Evolutionary conservation across 208 protist species (phyloP).

Genomic region (Strigomonas galati): DNA sequence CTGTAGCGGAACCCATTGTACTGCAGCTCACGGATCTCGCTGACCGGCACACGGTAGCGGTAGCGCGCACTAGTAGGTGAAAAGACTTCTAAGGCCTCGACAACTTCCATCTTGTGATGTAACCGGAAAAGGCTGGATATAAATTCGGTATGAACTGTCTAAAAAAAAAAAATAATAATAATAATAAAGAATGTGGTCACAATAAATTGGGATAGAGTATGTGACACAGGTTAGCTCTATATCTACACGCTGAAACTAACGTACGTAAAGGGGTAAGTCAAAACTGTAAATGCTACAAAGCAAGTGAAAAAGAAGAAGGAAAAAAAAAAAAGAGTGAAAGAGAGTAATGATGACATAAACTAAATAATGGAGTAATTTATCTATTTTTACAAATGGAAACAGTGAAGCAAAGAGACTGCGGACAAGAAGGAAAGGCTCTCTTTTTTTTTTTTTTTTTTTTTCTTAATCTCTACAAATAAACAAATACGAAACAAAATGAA

Average conservation of each 20-base stretch:
- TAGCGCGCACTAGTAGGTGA: slow-evolving; percentile 61
- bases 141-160: too few species aligned
- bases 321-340: slow-evolving; percentile 4
- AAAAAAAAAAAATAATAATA: slow-evolving; percentile 15
- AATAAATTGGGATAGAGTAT: too few species aligned
- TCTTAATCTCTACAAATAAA: not conserved
- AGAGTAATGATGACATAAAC: not conserved
- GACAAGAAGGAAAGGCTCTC: not conserved
- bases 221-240: too few species aligned
- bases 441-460: not conserved
- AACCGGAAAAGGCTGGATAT: too few species aligned
- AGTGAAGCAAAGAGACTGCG: too few species aligned
- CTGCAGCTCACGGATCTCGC: slow-evolving; percentile 54
- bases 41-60: slow-evolving; percentile 78
- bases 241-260: too few species aligned
- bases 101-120: slow-evolving; percentile 47
- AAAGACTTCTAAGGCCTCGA: slow-evolving; percentile 67
- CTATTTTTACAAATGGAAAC: too few species aligned
- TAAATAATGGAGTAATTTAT: too few species aligned
- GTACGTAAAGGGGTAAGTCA: not conserved
- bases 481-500: not conserved
- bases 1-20: slow-evolving; percentile 71
- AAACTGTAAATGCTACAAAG: too few species aligned
- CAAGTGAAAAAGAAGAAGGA: too few species aligned
- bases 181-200: too few species aligned